Base-by-base conservation (phyloP, 768 basidiomycete species). In the Xerocomus spinulosus region DNA sequence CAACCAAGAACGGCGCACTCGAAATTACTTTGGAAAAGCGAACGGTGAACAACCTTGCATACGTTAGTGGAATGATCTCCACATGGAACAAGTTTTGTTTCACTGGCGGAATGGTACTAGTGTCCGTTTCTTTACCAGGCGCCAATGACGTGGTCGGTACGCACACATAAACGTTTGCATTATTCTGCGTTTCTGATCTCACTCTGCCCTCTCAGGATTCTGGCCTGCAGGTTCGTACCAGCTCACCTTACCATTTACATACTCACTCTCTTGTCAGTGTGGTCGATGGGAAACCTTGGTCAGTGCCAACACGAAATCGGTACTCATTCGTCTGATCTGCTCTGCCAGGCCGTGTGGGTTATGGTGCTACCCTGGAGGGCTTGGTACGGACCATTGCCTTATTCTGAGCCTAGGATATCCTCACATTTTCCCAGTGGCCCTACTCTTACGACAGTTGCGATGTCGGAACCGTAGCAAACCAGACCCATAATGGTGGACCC, bases 61-160 rank as follows among this genome's bases (percentile, higher is more conserved):
- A 85, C 60, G 76, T 80, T 57, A 82, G 87, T 34, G 86, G 80
- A 13, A 70, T 90, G 73, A 69, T 89, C 60, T 69, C 79, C 20
- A 76, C 78, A 15, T 72, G 83, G 89, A 96, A 96, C 69, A 93
- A 95, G 67, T 88, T 98, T 54, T 97, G 91, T 70, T 93, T 95
- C 69, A 90, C 90, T 25, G 91, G 89, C 30, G 93, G 93, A 33
- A 73, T 89, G 48, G 72, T 93, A 43, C 82, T 88, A 54, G 69
- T 76, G 3, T 77, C 79, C 29, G 81, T 87, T n/a, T 73, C 70
- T 23, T 68, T 92, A 39, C 89, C 89, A 8, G 89, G 89, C 0
- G 79, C 73, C 55, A 81, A 82, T 52, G 14, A 59, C 18, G 69
- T 91, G 28, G 68, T 56, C 20, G 79, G 77, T 48, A 29, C 23